A percentile compares a stretch with the other conserved stretches of the same genome.
phyloP scores from a whole-genome alignment of 208 protist genomes.

The Trypanosoma rangeli region DNA sequence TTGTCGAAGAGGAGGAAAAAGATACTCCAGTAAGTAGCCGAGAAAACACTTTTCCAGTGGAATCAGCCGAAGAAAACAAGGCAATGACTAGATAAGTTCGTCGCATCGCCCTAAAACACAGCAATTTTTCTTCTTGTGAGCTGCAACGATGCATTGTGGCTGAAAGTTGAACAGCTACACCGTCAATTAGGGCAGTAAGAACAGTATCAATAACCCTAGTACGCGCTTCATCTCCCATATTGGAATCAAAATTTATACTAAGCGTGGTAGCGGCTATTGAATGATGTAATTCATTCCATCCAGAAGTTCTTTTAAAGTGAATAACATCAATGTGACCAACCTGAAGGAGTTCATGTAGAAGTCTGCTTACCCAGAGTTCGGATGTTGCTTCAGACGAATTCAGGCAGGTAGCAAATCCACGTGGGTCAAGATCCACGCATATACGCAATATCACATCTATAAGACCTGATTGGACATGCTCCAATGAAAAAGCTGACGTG shows the following conservation, averaged over 20 bases:
- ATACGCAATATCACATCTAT: slow-evolving; percentile 51
- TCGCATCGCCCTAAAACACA: slow-evolving; percentile 8
- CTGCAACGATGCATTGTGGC: slow-evolving; percentile 7
- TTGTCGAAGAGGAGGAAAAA: neutral
- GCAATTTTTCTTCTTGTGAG: slow-evolving; percentile 17
- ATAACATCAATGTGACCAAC: slow-evolving; percentile 57
- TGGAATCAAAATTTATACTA: slow-evolving; percentile 11
- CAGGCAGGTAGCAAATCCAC: neutral
- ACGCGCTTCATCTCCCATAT: neutral
- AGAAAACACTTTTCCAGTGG: slow-evolving; percentile 17
- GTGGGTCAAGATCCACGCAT: slow-evolving; percentile 44
- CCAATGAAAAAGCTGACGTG: slow-evolving; percentile 17
- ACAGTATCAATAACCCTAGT: slow-evolving; percentile 9
- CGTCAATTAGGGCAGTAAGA: slow-evolving; percentile 11
- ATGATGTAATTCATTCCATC: slow-evolving; percentile 73
- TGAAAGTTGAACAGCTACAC: slow-evolving; percentile 18
- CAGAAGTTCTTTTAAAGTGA: slow-evolving; percentile 53
- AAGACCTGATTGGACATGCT: slow-evolving; percentile 45
- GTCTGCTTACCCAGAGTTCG: slow-evolving; percentile 27
- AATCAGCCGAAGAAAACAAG: slow-evolving; percentile 18
- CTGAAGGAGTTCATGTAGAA: slow-evolving; percentile 59
- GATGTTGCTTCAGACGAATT: neutral
- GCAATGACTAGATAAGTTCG: slow-evolving; percentile 21
- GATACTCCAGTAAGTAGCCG: slow-evolving; percentile 15
- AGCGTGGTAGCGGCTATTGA: slow-evolving; percentile 29